Evolutionary conservation across 805 yeast species (phyloP).

Genomic region (Metschnikowia lachancei): DNA sequence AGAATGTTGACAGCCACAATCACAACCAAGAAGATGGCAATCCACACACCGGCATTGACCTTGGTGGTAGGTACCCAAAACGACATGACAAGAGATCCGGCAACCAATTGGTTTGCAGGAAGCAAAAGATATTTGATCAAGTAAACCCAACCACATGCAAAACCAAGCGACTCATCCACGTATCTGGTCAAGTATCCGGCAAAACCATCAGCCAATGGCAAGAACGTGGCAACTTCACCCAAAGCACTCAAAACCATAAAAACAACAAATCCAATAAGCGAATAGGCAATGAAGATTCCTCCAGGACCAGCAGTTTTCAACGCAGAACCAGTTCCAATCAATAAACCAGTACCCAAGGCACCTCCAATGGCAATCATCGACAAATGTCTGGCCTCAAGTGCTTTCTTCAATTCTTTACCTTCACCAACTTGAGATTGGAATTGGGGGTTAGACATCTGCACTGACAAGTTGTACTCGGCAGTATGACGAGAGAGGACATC

Average conservation of each 20-base stretch:
- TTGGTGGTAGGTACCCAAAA: conserved; percentile 49
- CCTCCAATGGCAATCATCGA: conserved; percentile 82
- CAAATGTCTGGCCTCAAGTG: conserved; percentile 50
- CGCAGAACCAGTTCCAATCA: conserved; percentile 74
- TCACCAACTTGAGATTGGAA: conserved; percentile 33
- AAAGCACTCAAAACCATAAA: conserved; percentile 50
- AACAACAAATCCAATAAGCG: conserved; percentile 68
- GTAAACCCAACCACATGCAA: conserved; percentile 66
- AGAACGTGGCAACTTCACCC: conserved; percentile 67
- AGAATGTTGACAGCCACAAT: conserved; percentile 42
- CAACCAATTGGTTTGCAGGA: conserved; percentile 64
- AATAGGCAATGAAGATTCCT: conserved; percentile 60
- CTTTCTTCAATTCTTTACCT: conserved; percentile 44
- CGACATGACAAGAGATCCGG: conserved; percentile 53
- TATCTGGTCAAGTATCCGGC: conserved; percentile 63
- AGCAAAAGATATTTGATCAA: conserved; percentile 53
- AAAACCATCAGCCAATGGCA: conserved; percentile 66
- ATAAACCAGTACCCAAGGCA: conserved; percentile 76
- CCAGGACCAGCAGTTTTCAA: conserved; percentile 71
- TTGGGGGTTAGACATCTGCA: conserved; percentile 45
- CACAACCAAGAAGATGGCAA: conserved; percentile 40
- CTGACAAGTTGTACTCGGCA: conserved; percentile 47
- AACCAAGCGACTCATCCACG: conserved; percentile 65
- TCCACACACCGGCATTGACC: conserved; percentile 52
- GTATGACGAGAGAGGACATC: conserved; percentile 43